Percentiles rank a stretch among this genome's conserved stretches.
Evolutionary conservation across 345 rosid genomes (phyloP).

Genomic region (Capsella bursapastoris): DNA sequence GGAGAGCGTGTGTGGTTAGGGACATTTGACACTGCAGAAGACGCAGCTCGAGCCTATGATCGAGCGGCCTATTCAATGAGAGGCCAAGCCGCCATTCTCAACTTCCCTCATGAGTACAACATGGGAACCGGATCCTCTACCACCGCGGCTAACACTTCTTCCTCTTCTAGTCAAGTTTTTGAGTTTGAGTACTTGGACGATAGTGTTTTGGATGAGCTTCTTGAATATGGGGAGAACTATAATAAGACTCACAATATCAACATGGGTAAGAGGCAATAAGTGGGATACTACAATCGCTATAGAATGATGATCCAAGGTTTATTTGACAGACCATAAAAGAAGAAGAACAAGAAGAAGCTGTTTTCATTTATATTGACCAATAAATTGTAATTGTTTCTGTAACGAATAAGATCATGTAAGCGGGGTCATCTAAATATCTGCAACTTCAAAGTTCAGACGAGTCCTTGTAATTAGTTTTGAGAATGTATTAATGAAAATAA

Average conservation of each 20-base stretch:
- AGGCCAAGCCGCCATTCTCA: slow-evolving; percentile 78
- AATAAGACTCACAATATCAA: slow-evolving; percentile 48
- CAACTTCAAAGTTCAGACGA: slow-evolving; percentile 17
- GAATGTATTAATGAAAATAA: slow-evolving; percentile 25
- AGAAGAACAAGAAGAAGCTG: neutral
- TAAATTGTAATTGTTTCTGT: slow-evolving; percentile 24
- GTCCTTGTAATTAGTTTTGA: slow-evolving; percentile 31
- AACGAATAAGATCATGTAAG: slow-evolving; percentile 29
- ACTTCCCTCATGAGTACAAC: slow-evolving; percentile 78
- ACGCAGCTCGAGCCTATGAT: slow-evolving; percentile 90
- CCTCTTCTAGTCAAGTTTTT: slow-evolving; percentile 55
- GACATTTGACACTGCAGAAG: slow-evolving; percentile 82
- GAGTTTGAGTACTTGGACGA: slow-evolving; percentile 85
- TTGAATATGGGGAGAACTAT: slow-evolving; percentile 44
- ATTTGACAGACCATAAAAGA: slow-evolving; percentile 8
- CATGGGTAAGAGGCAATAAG: slow-evolving; percentile 58
- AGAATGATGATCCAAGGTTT: neutral
- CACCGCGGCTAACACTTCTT: slow-evolving; percentile 34
- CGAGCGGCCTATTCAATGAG: slow-evolving; percentile 77
- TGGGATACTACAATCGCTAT: slow-evolving; percentile 4
- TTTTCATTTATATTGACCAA: slow-evolving; percentile 9
- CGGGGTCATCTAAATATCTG: slow-evolving; percentile 6
- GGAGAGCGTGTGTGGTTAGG: slow-evolving; percentile 89
- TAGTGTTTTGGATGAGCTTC: slow-evolving; percentile 76
- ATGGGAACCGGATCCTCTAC: slow-evolving; percentile 42